phyloP scores from a whole-genome alignment of 768 basidiomycete genomes.

The Polyporus arcularius region DNA sequence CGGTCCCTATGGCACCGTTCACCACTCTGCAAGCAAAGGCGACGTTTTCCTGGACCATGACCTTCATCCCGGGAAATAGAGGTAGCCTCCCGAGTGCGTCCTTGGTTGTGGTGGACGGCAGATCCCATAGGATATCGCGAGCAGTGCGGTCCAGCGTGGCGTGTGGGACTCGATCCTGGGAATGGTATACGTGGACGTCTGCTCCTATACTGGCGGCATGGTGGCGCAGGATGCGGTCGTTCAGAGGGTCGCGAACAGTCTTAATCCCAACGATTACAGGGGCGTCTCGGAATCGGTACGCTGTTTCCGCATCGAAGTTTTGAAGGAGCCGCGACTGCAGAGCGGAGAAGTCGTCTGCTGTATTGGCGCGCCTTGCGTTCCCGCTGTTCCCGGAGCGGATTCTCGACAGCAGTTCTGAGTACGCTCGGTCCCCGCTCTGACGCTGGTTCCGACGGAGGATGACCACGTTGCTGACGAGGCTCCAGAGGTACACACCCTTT shows the following conservation, averaged over 20 bases:
- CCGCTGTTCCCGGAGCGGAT: background rate
- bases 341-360: background rate
- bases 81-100: slow-evolving; percentile 12
- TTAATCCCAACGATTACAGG: background rate
- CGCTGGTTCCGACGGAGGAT: background rate
- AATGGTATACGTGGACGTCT: background rate
- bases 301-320: background rate
- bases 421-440: background rate
- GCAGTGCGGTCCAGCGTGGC: background rate
- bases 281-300: background rate
- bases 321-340: background rate
- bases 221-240: background rate
- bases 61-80: slow-evolving; percentile 24
- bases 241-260: background rate
- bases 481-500: background rate
- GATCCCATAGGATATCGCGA: background rate
- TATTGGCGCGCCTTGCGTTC: background rate
- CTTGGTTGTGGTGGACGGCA: background rate
- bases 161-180: background rate
- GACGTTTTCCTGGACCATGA: slow-evolving; percentile 23
- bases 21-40: slow-evolving; percentile 10
- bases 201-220: background rate
- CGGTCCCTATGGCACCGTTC: slow-evolving; percentile 20
- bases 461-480: background rate
- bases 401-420: background rate